These are phyloP conservation scores for Verbascum thapsus DNA, from an alignment of 257 asterid genomes.

Conservation along the genomic window DNA sequence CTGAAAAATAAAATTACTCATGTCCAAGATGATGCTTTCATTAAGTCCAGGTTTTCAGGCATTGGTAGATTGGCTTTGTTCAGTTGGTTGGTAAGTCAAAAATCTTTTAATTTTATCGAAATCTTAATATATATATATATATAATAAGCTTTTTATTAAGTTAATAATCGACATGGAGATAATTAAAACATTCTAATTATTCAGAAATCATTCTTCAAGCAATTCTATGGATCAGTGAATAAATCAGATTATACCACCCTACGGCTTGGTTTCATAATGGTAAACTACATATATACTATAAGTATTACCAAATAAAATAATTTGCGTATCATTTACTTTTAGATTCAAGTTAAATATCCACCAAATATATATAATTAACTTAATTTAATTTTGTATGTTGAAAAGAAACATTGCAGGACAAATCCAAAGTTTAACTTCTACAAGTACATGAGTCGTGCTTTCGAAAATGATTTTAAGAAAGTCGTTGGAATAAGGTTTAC, in stretches of 20 bases:
- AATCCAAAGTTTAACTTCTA: conserved; percentile 50
- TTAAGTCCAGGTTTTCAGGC: conserved; percentile 49
- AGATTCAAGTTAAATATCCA: no score
- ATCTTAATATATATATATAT: no score
- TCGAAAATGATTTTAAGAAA: conserved; percentile 52
- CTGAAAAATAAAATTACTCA: conserved; percentile 31
- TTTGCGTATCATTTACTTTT: no score
- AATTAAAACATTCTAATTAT: no score
- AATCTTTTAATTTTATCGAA: no score
- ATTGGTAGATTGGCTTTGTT: conserved; percentile 39
- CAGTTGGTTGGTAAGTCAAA: conserved; percentile 58
- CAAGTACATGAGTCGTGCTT: conserved; percentile 53
- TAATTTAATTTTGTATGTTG: no score
- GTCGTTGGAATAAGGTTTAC: conserved; percentile 63
- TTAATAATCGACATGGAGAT: no score
- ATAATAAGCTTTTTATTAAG: no score
- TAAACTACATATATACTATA: no score
- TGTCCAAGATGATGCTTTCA: conserved; percentile 56
- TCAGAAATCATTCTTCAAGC: conserved; percentile 58
- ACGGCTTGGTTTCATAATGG: conserved; percentile 54
- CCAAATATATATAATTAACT: no score
- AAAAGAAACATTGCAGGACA: conserved; percentile 42
- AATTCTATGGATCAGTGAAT: conserved; percentile 47
- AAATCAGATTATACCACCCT: conserved; percentile 46
- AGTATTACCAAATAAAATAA: no score